Base-by-base conservation (phyloP, 306 rosid species). In the Trichosanthes cucumerina region DNA sequence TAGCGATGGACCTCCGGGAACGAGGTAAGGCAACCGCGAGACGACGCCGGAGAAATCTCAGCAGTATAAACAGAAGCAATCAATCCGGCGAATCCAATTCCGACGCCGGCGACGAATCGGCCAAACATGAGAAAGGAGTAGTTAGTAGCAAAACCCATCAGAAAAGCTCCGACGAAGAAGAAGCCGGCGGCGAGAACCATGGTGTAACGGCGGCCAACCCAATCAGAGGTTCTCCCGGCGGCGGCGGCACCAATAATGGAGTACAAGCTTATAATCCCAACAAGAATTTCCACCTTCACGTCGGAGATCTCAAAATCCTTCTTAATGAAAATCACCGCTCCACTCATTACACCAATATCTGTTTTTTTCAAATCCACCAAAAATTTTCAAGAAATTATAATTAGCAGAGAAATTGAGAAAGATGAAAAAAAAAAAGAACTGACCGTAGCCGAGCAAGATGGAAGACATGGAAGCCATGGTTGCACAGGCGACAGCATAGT, bases 331-430 rank as follows among this genome's bases (percentile, higher is more conserved):
- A 89, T 78, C 0, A 26, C 80, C 0, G 97, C 98, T 81, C 98
- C 98, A 75, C 98, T 95, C 97, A 95, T 95, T 56, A 95, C 98
- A 14, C 98, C 98, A 24, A 90, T 82, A 83, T 95, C 98, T 94
- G 89, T 66, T 52, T n/a, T n/a, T n/a, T n/a, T 47, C 52, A 47
- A 47, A 12, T 11, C 14, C 5, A 11, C 13, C 3, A 2, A 4
- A 11, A 57, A 8, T 52, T 52, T 14, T 52, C 5, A 36, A 46
- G 50, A 53, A 53, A 12, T n/a, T n/a, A n/a, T 28, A 14, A 6
- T 11, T 0, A 64, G 4, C 1, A 13, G n/a, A 28, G n/a, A 33
- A 58, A 28, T 26, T 3, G 9, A 2, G 34, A 47, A 23, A 57
- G 4, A 4, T 1, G 13, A 31, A 13, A 12, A 15, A 14, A 31